These are phyloP conservation scores for Coniella lustricola DNA, from an alignment of 2,329 filamentous ascomycete genomes.

Conservation along the genomic window DNA sequence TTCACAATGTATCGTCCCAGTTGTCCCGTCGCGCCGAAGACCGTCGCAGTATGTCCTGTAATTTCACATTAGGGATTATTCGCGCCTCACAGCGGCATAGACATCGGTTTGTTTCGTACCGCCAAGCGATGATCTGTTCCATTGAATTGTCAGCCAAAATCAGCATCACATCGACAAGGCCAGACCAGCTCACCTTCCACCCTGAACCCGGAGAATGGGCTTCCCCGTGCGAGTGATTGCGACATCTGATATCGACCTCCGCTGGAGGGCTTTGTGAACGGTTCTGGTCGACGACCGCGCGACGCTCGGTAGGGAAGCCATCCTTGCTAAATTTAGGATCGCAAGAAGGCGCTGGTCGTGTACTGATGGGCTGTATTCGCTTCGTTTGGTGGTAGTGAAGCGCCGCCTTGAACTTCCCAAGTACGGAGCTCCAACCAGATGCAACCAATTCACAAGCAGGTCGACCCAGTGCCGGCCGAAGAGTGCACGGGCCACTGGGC, in stretches of 20 bases:
- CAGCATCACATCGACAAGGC: conserved; percentile 22
- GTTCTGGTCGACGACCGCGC: conserved; percentile 46
- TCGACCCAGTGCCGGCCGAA: conserved; percentile 5
- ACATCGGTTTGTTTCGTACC: conserved; percentile 45
- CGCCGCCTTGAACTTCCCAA: conserved; percentile 19
- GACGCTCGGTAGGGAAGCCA: conserved; percentile 51
- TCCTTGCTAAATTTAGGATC: conserved; percentile 32
- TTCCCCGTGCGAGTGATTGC: conserved; percentile 93
- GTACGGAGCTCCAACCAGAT: conserved; percentile 13
- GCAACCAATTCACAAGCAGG: conserved; percentile 16
- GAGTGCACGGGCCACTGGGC: conserved; percentile 10
- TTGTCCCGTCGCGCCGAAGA: conserved; percentile 95
- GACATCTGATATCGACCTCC: conserved; percentile 66
- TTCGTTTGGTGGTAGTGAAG: conserved; percentile 16
- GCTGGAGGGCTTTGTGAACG: conserved; percentile 40
- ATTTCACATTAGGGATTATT: conserved; percentile 15
- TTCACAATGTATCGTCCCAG: conserved; percentile 97
- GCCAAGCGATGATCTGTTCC: conserved; percentile 69
- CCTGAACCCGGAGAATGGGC: conserved; percentile 80
- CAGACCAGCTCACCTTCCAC: conserved; percentile 65
- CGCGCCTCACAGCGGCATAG: background rate
- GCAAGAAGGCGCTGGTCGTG: conserved; percentile 25
- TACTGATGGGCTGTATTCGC: conserved; percentile 24
- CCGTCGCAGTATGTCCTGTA: conserved; percentile 86
- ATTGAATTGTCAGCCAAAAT: background rate